phyloP scores from a whole-genome alignment of 305 asterid genomes.

The Rubia tinctorum region DNA sequence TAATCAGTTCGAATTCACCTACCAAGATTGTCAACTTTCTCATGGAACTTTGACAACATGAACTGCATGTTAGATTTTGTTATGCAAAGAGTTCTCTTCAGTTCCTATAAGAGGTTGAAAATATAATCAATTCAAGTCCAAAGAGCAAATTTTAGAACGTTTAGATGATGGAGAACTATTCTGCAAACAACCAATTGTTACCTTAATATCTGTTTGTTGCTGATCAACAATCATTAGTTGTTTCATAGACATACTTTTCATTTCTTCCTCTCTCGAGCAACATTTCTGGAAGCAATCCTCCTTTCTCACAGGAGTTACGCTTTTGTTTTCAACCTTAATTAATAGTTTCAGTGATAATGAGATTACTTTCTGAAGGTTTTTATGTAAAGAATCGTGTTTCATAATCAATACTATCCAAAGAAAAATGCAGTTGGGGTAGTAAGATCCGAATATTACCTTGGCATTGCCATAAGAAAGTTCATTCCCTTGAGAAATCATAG shows the following conservation, averaged over 20 bases:
- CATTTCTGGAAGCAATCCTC: conserved; percentile 35
- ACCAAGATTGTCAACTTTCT: conserved; percentile 84
- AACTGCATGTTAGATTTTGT: conserved; percentile 92
- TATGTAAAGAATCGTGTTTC: not conserved
- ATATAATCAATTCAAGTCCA: conserved; percentile 12
- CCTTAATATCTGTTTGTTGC: conserved; percentile 74
- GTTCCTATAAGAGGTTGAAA: conserved; percentile 39
- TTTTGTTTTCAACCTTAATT: conserved; percentile 46
- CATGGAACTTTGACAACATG: conserved; percentile 87
- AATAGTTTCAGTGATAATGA: conserved; percentile 10
- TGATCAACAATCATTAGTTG: conserved; percentile 58
- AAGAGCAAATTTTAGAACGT: not conserved
- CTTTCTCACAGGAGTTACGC: conserved; percentile 24
- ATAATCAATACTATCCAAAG: not conserved
- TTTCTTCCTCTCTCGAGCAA: conserved; percentile 39
- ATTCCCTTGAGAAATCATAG: conserved; percentile 35
- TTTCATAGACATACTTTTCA: conserved; percentile 41
- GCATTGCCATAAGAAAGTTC: conserved; percentile 32
- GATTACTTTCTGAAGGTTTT: conserved; percentile 1
- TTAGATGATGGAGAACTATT: not conserved
- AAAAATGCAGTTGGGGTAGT: not conserved
- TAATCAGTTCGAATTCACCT: conserved; percentile 18
- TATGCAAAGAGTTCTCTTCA: conserved; percentile 71
- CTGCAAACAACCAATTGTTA: conserved; percentile 18
- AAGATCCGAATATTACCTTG: conserved; percentile 36